Percentiles rank a stretch among this genome's conserved stretches.
phyloP scores from a whole-genome alignment of 2,329 filamentous ascomycete genomes.

The Parasarocladium wereldwijsianum region DNA sequence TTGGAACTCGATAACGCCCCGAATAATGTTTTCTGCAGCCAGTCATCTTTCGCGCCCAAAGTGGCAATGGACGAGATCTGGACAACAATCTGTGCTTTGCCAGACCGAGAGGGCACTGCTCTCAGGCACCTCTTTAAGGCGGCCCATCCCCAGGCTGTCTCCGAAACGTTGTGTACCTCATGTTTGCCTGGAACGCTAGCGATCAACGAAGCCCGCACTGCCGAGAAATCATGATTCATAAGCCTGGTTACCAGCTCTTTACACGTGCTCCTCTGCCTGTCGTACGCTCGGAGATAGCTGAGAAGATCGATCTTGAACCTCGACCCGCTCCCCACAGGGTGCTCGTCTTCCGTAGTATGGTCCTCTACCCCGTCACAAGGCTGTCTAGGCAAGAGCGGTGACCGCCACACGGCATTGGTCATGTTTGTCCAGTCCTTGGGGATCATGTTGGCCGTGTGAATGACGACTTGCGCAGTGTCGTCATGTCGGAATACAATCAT shows the following conservation, averaged over 20 bases:
- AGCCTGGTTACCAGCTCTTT: constrained; percentile 42
- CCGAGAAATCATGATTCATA: constrained; percentile 50
- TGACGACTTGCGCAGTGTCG: constrained; percentile 60
- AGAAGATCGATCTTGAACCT: constrained; percentile 67
- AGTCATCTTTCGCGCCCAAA: constrained; percentile 53
- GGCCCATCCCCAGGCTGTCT: constrained; percentile 63
- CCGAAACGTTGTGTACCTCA: constrained; percentile 26
- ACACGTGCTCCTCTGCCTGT: constrained; percentile 38
- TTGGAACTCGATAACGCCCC: constrained; percentile 24
- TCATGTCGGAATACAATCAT: constrained; percentile 70
- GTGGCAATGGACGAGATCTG: constrained; percentile 77
- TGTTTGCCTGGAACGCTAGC: constrained; percentile 64
- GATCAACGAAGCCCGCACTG: constrained; percentile 56
- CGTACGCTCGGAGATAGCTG: constrained; percentile 58
- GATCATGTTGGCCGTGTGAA: constrained; percentile 92
- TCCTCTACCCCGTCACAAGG: neutral
- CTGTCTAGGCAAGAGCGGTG: constrained; percentile 48
- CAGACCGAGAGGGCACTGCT: constrained; percentile 30
- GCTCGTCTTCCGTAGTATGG: neutral
- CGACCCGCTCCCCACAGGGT: constrained; percentile 39
- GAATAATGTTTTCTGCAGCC: constrained; percentile 55
- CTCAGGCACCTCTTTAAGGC: constrained; percentile 46
- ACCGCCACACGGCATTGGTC: constrained; percentile 72
- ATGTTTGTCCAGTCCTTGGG: constrained; percentile 73
- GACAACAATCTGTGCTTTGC: constrained; percentile 29